phyloP scores from a whole-genome alignment of 345 rosid genomes.

The Moricandia moricandioides region DNA sequence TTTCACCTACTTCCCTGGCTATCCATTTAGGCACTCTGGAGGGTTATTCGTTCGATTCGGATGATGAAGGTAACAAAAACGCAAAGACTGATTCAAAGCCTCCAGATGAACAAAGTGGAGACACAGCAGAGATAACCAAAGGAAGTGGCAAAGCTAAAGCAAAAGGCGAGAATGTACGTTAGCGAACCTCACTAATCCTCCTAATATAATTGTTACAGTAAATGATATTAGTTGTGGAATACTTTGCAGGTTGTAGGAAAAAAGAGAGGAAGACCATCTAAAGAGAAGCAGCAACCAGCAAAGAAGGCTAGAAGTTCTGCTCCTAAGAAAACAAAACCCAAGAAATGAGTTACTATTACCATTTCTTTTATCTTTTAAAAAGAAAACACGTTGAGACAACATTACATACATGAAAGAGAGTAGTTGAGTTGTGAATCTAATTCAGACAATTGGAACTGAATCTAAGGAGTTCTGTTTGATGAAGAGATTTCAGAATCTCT shows the following conservation, averaged over 20 bases:
- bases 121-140: slow-evolving; percentile 42
- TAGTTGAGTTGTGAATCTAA: not conserved
- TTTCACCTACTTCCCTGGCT: not conserved
- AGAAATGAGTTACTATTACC: not conserved
- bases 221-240: not conserved
- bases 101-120: slow-evolving; percentile 51
- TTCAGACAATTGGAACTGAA: not conserved
- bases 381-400: no score
- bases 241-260: not conserved
- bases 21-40: slow-evolving; percentile 70
- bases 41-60: slow-evolving; percentile 76
- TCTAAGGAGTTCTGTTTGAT: not conserved
- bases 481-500: not conserved
- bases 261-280: not conserved
- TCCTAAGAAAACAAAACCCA: not conserved
- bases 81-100: slow-evolving; percentile 45
- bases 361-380: no score
- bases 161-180: slow-evolving; percentile 52
- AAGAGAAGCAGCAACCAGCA: not conserved
- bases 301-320: not conserved
- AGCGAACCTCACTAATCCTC: not conserved
- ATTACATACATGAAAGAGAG: not conserved
- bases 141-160: slow-evolving; percentile 63
- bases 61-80: slow-evolving; percentile 68
- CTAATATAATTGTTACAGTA: not conserved